Evolutionary conservation across 345 rosid genomes (phyloP).

Genomic region (Luvunga scandens): DNA sequence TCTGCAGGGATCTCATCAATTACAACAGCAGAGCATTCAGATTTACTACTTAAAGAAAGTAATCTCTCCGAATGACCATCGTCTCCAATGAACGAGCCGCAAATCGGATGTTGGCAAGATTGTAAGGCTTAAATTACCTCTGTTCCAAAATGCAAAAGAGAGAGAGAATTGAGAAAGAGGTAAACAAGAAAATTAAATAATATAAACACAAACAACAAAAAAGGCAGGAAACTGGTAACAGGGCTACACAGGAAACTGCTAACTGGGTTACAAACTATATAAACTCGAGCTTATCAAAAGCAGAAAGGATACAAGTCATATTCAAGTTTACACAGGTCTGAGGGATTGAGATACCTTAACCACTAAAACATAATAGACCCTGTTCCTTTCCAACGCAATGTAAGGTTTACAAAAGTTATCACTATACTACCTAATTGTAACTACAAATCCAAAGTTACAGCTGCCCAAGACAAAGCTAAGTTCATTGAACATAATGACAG

Average conservation of each 20-base stretch:
- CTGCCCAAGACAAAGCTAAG: background rate
- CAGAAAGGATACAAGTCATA: background rate
- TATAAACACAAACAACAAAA: background rate
- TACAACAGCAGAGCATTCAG: slow-evolving; percentile 44
- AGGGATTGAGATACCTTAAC: background rate
- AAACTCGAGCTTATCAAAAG: background rate
- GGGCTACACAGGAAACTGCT: too few relatives aligned
- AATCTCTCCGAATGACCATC: slow-evolving; percentile 72
- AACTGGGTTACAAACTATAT: background rate
- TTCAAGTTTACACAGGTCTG: background rate
- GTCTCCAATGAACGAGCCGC: slow-evolving; percentile 83
- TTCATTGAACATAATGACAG: too few relatives aligned
- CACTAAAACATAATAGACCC: background rate
- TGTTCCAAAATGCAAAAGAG: slow-evolving; percentile 28
- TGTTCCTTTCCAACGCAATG: background rate
- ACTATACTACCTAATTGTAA: background rate
- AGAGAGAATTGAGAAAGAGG: slow-evolving; percentile 9
- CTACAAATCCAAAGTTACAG: background rate
- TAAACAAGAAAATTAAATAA: background rate
- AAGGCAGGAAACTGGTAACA: too few relatives aligned
- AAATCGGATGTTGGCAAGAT: slow-evolving; percentile 83
- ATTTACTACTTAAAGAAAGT: slow-evolving; percentile 51
- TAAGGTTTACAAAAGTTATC: background rate
- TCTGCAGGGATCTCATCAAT: slow-evolving; percentile 69
- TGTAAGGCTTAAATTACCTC: slow-evolving; percentile 80